Percentiles rank a stretch among this genome's conserved stretches.
Conservation (phyloP, 495 filamentous ascomycete species). For the Xylona heveae region DNA sequence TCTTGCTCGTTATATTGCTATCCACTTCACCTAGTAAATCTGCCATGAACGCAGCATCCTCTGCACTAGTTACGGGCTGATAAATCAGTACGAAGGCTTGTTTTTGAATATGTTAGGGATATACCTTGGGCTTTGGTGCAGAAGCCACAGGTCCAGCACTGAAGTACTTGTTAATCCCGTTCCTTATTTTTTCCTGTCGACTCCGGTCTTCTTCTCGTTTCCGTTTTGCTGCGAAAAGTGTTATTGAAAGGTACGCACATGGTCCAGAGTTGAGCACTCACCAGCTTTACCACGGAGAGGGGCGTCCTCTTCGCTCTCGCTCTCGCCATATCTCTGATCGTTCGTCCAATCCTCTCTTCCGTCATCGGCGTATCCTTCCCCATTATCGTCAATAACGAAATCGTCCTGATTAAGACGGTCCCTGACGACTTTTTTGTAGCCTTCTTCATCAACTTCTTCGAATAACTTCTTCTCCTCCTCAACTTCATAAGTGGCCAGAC, state of each 20-base stretch:
- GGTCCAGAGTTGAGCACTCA: constrained; percentile 8
- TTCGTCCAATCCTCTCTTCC: constrained; percentile 91
- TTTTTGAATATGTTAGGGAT: constrained; percentile 4
- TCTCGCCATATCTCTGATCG: constrained; percentile 36
- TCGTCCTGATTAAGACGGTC: constrained; percentile 82
- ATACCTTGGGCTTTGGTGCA: constrained; percentile 62
- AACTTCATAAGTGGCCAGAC: constrained; percentile 71
- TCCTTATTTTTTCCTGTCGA: constrained; percentile 67
- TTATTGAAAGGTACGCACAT: not conserved
- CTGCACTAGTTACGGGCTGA: constrained; percentile 39
- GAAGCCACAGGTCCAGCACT: constrained; percentile 44
- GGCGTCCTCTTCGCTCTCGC: constrained; percentile 50
- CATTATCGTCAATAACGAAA: constrained; percentile 91
- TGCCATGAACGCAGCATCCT: constrained; percentile 69
- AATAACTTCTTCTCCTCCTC: constrained; percentile 70
- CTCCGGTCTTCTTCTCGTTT: constrained; percentile 80
- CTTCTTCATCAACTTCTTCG: constrained; percentile 91
- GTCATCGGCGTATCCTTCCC: constrained; percentile 87
- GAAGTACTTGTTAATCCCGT: constrained; percentile 86
- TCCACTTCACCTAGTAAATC: constrained; percentile 80
- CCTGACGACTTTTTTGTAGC: constrained; percentile 88
- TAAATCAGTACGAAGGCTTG: constrained; percentile 4
- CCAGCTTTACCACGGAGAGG: constrained; percentile 43
- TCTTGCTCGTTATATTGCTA: constrained; percentile 44
- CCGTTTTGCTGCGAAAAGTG: constrained; percentile 41